A percentile compares a stretch with the other conserved stretches of the same genome.
phyloP scores from a whole-genome alignment of 1,284 basidiomycete genomes.

The Ceratobasidium sp. region DNA sequence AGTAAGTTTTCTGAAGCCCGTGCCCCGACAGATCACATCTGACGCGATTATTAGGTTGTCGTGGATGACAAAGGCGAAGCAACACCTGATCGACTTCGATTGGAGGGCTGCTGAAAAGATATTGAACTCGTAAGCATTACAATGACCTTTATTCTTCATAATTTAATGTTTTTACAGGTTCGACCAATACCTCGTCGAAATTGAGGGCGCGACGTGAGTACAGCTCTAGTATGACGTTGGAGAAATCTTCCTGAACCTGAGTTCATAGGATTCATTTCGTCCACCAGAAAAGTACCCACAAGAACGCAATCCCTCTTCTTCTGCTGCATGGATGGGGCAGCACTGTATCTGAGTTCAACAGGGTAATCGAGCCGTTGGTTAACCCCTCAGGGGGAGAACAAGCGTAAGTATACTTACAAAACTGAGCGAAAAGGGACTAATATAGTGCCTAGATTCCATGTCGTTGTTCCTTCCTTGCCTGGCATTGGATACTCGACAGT shows the following conservation, averaged over 20 bases:
- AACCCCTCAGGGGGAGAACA: constrained; percentile 49
- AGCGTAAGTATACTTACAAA: constrained; percentile 47
- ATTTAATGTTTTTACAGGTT: constrained; percentile 6
- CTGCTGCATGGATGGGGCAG: constrained; percentile 51
- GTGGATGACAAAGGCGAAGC: constrained; percentile 35
- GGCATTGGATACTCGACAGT: constrained; percentile 51
- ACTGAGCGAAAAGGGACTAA: not conserved
- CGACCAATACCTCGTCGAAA: constrained; percentile 37
- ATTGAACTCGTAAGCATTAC: constrained; percentile 32
- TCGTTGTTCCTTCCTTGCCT: constrained; percentile 51
- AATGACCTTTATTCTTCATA: not conserved
- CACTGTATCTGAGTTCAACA: constrained; percentile 52
- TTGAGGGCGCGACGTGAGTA: constrained; percentile 26
- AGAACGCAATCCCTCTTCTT: constrained; percentile 50
- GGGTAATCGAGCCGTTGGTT: constrained; percentile 49
- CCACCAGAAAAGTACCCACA: constrained; percentile 48
- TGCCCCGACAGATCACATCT: not conserved
- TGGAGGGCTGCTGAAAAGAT: constrained; percentile 32
- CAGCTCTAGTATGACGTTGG: not conserved
- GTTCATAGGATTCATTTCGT: constrained; percentile 50
- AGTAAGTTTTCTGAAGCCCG: constrained; percentile 16
- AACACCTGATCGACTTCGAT: constrained; percentile 30
- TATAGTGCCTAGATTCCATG: constrained; percentile 49
- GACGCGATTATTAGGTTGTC: constrained; percentile 1
- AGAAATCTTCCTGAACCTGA: constrained; percentile 1